Conservation (phyloP, 1,284 basidiomycete genomes). For the Earliella scabrosa region DNA sequence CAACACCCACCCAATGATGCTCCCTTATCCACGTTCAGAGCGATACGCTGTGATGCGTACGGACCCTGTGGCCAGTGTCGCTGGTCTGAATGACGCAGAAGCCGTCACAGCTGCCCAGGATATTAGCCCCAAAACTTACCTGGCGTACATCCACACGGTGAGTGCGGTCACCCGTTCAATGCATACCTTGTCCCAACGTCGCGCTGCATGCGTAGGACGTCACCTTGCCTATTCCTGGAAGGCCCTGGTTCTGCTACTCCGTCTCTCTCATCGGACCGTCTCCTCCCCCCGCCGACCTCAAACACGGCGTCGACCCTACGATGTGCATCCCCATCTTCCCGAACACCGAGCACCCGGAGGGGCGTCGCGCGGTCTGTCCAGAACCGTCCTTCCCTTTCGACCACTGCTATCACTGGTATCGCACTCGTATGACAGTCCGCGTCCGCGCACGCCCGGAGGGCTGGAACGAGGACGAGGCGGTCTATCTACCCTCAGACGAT, state of each 20-base stretch:
- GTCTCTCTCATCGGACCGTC: background rate
- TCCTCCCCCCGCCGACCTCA: background rate
- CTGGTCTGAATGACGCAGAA: background rate
- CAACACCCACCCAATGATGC: too few relatives aligned
- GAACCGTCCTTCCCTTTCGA: background rate
- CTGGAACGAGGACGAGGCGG: background rate
- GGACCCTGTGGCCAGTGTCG: background rate
- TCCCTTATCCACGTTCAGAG: background rate
- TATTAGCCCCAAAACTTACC: background rate
- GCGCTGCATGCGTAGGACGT: too few relatives aligned
- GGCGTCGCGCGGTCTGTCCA: background rate
- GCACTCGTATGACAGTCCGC: background rate
- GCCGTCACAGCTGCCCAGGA: background rate
- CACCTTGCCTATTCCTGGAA: background rate
- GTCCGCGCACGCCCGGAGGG: background rate
- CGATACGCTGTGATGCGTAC: background rate
- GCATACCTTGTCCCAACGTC: too few relatives aligned
- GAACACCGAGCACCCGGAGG: background rate
- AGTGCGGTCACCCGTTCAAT: too few relatives aligned
- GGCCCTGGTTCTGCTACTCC: background rate
- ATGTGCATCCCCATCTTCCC: conserved; percentile 7
- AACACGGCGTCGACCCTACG: background rate
- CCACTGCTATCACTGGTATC: conserved; percentile 8
- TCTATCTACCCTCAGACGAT: too few relatives aligned
- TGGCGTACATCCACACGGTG: background rate